Percentiles rank a stretch among this genome's conserved stretches.
Conservation (phyloP, 345 rosid species). For the Rhizophora apiculata region DNA sequence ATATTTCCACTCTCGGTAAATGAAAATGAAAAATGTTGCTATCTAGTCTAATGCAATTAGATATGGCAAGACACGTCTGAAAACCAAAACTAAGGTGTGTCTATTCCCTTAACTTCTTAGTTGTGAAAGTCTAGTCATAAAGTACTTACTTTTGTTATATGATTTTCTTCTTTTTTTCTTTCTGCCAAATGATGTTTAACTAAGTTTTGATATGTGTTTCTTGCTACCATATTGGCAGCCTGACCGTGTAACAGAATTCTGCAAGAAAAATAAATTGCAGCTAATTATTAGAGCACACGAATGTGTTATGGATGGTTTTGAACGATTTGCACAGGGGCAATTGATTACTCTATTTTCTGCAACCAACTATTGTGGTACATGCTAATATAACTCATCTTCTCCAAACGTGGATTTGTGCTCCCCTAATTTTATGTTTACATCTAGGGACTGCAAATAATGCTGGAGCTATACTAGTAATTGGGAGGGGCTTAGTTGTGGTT, state of each 20-base stretch:
- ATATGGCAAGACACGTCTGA: no score
- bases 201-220: no score
- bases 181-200: no score
- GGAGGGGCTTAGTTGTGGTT: constrained; percentile 91
- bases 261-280: constrained; percentile 90
- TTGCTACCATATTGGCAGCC: constrained; percentile 49
- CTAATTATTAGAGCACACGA: constrained; percentile 95
- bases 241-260: constrained; percentile 90
- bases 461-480: constrained; percentile 94
- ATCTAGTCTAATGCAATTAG: neutral
- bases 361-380: constrained; percentile 90
- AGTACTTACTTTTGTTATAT: no score
- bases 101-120: no score
- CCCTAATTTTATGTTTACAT: constrained; percentile 21
- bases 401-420: neutral
- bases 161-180: no score
- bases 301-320: constrained; percentile 99
- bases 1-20: neutral
- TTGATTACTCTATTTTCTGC: constrained; percentile 95
- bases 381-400: constrained; percentile 14
- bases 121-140: no score
- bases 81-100: no score
- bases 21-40: neutral
- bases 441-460: constrained; percentile 98
- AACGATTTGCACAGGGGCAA: constrained; percentile 98